phyloP scores from a whole-genome alignment of 495 filamentous ascomycete species.

The Tuber microsphaerosporum region DNA sequence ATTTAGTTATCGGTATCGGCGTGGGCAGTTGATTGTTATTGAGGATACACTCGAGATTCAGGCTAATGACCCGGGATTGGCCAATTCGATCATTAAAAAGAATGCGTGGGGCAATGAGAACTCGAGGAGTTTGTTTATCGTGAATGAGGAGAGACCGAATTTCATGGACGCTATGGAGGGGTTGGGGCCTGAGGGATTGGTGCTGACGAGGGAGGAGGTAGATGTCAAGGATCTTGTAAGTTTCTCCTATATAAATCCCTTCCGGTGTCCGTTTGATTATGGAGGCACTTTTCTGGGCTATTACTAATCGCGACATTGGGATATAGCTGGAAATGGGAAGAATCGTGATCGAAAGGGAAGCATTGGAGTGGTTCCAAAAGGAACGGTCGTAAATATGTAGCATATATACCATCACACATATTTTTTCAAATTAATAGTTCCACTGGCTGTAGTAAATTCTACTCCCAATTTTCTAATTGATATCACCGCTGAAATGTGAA shows the following conservation, averaged over 20 bases:
- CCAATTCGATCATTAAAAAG: constrained; percentile 56
- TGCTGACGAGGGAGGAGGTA: constrained; percentile 63
- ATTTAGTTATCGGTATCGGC: constrained; percentile 78
- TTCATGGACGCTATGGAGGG: constrained; percentile 55
- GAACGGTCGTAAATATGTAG: constrained; percentile 24
- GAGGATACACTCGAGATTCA: constrained; percentile 62
- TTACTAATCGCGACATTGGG: constrained; percentile 9
- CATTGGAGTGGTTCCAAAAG: constrained; percentile 66
- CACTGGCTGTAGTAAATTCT: background rate
- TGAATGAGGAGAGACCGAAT: constrained; percentile 50
- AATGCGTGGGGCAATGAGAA: constrained; percentile 65
- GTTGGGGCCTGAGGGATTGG: constrained; percentile 55
- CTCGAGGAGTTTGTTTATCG: constrained; percentile 74
- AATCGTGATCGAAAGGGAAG: constrained; percentile 76
- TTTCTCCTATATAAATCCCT: background rate
- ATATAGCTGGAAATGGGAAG: constrained; percentile 62
- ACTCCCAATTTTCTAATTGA: background rate
- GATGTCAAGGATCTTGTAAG: constrained; percentile 78
- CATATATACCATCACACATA: background rate
- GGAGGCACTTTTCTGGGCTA: background rate
- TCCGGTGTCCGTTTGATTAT: background rate
- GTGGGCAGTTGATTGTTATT: constrained; percentile 78
- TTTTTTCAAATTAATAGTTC: background rate
- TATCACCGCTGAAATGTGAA: background rate
- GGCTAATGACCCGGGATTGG: constrained; percentile 51